These are phyloP conservation scores for Suhomyces terraborum DNA, from an alignment of 1,139 yeast species.

Conservation along the genomic window DNA sequence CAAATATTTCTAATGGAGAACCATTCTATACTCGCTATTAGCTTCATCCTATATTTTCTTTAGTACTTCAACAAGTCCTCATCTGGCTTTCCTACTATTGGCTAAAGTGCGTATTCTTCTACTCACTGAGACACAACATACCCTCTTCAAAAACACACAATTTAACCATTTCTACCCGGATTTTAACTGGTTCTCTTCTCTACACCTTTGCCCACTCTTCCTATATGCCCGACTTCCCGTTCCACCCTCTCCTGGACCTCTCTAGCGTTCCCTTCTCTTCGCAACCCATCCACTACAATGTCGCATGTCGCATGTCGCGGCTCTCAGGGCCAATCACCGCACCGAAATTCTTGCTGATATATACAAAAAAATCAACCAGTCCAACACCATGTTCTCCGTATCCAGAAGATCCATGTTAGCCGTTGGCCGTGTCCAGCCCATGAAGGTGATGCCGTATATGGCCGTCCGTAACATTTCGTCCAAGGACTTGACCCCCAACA, in stretches of 20 bases:
- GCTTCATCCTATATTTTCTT: no score
- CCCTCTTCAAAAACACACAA: no score
- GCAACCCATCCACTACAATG: background rate
- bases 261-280: background rate
- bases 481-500: conserved; percentile 48
- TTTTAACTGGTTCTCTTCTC: no score
- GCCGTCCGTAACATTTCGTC: conserved; percentile 36
- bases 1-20: no score
- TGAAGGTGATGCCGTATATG: conserved; percentile 17
- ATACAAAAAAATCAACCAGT: conserved; percentile 14
- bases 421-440: conserved; percentile 21
- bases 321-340: conserved; percentile 33
- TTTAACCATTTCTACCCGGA: no score
- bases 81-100: no score
- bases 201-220: no score
- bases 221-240: background rate
- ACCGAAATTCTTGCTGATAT: conserved; percentile 34
- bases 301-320: conserved; percentile 10
- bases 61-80: no score
- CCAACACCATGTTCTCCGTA: conserved; percentile 28
- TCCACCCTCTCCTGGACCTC: background rate
- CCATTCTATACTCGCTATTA: no score
- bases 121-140: no score
- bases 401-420: conserved; percentile 28
- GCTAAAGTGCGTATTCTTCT: no score